A percentile compares a stretch with the other conserved stretches of the same genome.
Conservation (phyloP, 2,329 filamentous ascomycete genomes). For the Aspergillus japonicus region DNA sequence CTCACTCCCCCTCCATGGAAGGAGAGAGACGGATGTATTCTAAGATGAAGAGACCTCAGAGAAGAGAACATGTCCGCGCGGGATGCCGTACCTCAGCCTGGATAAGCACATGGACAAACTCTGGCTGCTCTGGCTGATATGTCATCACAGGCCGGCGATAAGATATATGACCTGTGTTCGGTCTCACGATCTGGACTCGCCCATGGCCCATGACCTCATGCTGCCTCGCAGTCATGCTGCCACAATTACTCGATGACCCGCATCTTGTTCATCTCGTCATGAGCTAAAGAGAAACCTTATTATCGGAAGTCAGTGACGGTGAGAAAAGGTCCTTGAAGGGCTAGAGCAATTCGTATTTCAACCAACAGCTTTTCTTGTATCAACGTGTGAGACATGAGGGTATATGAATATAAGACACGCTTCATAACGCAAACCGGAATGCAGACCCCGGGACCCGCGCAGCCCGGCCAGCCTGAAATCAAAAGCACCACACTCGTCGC, state of each 20-base stretch:
- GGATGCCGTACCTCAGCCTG: background rate
- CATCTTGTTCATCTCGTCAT: background rate
- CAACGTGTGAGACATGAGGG: slow-evolving; percentile 7
- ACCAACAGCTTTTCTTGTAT: background rate
- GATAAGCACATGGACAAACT: background rate
- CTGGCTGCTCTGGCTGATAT: background rate
- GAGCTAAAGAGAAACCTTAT: background rate
- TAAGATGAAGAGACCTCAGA: background rate
- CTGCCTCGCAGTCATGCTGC: background rate
- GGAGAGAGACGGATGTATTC: background rate
- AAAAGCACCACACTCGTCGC: background rate
- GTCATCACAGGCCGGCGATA: background rate
- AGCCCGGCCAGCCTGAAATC: background rate
- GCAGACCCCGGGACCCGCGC: background rate
- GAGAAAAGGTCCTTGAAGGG: background rate
- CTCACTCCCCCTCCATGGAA: background rate
- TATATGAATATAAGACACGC: slow-evolving; percentile 14
- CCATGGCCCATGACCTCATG: background rate
- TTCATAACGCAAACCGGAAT: background rate
- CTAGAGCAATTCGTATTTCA: background rate
- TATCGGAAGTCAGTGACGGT: too few species aligned
- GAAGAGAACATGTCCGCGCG: background rate
- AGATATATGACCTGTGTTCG: background rate
- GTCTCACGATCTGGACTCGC: background rate
- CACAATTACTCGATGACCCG: background rate